Conservation (phyloP, 768 basidiomycete species). For the Sarcodon aspratus region DNA sequence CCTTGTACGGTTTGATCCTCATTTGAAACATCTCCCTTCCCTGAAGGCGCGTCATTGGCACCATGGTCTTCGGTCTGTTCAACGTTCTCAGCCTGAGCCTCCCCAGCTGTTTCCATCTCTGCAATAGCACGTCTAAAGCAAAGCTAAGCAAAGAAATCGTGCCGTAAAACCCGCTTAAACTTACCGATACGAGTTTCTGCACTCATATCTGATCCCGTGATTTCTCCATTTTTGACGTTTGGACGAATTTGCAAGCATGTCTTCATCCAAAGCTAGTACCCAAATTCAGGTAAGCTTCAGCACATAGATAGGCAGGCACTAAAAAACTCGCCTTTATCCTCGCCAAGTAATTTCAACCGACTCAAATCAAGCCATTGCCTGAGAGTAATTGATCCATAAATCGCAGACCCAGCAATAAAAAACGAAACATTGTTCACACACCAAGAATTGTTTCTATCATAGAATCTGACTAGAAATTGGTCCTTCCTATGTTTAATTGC, state of each 20-base stretch:
- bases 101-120: conserved; percentile 32
- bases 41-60: background rate
- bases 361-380: conserved; percentile 56
- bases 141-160: background rate
- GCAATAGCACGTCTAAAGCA: conserved; percentile 27
- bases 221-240: conserved; percentile 53
- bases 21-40: background rate
- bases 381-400: background rate
- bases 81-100: conserved; percentile 6
- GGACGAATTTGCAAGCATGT: conserved; percentile 41
- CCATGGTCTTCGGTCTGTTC: too few relatives aligned
- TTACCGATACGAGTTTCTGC: conserved; percentile 52
- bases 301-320: background rate
- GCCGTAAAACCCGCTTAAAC: conserved; percentile 13
- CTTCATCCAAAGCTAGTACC: conserved; percentile 42
- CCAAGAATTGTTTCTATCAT: conserved; percentile 59
- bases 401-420: background rate
- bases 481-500: conserved; percentile 25
- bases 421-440: conserved; percentile 14
- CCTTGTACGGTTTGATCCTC: too few relatives aligned
- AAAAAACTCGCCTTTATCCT: conserved; percentile 46
- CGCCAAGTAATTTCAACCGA: conserved; percentile 56
- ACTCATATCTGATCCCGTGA: conserved; percentile 34
- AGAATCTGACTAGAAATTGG: conserved; percentile 69
- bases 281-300: background rate